These are phyloP conservation scores for Lanmaoa rubissima DNA, from an alignment of 768 basidiomycete species.

Conservation along the genomic window DNA sequence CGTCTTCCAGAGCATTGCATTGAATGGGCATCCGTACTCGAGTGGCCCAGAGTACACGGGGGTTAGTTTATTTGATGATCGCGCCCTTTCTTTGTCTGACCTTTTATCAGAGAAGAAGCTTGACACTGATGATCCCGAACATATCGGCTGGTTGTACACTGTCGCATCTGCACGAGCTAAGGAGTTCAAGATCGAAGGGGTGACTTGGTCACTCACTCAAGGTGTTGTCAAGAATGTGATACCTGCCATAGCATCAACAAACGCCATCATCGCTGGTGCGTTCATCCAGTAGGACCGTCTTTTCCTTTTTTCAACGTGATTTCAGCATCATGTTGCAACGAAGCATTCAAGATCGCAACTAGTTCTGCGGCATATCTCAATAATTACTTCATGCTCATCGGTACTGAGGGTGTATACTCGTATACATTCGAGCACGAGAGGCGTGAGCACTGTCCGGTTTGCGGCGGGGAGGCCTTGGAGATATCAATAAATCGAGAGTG, in stretches of 20 bases:
- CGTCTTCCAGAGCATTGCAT: constrained; percentile 98
- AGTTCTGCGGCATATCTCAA: constrained; percentile 91
- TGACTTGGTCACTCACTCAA: constrained; percentile 96
- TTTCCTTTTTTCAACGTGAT: constrained; percentile 2
- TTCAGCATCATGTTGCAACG: constrained; percentile 93
- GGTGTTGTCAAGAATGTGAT: constrained; percentile 99
- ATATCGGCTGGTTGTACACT: constrained; percentile 91
- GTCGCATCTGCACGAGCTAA: constrained; percentile 79
- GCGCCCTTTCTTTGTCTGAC: constrained; percentile 1
- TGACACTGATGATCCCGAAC: constrained; percentile 96
- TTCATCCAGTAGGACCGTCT: not conserved
- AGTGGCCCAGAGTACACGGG: constrained; percentile 94
- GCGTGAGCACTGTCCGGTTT: constrained; percentile 93
- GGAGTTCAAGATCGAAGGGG: constrained; percentile 96
- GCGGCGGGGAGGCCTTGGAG: constrained; percentile 86
- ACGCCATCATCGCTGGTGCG: constrained; percentile 94
- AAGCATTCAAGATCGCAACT: constrained; percentile 98
- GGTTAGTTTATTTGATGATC: constrained; percentile 44
- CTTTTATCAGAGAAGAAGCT: constrained; percentile 72
- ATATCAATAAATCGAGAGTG: constrained; percentile 65
- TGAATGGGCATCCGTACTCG: constrained; percentile 98
- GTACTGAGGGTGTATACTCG: constrained; percentile 94
- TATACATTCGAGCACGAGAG: constrained; percentile 96
- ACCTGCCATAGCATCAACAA: constrained; percentile 97
- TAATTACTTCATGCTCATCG: constrained; percentile 98